These are phyloP conservation scores for Flaveria robusta DNA, from an alignment of 129 eudicot species.

Conservation along the genomic window DNA sequence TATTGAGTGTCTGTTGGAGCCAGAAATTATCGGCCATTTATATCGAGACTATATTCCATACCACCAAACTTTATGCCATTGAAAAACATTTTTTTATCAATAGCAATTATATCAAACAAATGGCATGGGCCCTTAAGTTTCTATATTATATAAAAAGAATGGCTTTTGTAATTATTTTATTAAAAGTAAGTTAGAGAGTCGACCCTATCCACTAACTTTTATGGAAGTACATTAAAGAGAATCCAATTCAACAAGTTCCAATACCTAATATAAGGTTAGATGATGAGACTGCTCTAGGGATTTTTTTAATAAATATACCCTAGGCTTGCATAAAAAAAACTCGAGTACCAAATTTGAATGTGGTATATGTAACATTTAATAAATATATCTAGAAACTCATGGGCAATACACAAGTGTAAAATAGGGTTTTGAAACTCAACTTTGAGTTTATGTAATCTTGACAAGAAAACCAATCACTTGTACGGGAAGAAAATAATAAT, in stretches of 20 bases:
- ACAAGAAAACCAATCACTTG: no score
- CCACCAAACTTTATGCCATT: conserved; percentile 18
- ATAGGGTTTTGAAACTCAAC: no score
- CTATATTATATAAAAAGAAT: conserved; percentile 18
- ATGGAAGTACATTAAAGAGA: conserved; percentile 40
- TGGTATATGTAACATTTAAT: neutral
- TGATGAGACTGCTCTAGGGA: conserved; percentile 35
- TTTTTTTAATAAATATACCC: conserved; percentile 12
- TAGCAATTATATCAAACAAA: conserved; percentile 17
- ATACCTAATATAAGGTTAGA: conserved; percentile 25
- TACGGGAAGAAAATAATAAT: no score
- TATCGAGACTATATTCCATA: conserved; percentile 24
- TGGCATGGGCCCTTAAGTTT: conserved; percentile 21
- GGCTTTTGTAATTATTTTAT: conserved; percentile 28
- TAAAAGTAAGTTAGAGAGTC: conserved; percentile 35
- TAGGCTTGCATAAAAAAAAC: neutral
- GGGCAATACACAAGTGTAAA: neutral
- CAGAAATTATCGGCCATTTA: conserved; percentile 26
- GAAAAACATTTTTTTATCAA: conserved; percentile 6
- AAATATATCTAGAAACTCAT: neutral
- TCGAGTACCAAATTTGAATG: neutral
- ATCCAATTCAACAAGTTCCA: conserved; percentile 42
- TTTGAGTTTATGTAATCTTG: no score
- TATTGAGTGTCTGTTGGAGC: conserved; percentile 26
- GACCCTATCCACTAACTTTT: conserved; percentile 44